Evolutionary conservation across 164 flowering plant species (phyloP).

Genomic region (Tetrastigma voinierianum): DNA sequence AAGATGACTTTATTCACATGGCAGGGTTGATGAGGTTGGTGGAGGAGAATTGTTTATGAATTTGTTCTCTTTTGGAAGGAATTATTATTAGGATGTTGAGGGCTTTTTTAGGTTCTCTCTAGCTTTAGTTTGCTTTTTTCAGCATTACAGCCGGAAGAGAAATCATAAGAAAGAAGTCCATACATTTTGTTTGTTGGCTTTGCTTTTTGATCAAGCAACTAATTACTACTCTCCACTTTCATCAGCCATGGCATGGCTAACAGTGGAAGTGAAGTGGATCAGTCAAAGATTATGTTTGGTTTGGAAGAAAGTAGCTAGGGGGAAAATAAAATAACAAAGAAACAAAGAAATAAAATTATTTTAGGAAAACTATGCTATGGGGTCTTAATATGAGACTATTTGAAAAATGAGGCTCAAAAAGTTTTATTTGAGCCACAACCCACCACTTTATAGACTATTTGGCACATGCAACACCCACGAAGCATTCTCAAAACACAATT

Average conservation of each 20-base stretch:
- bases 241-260: not conserved
- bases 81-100: not conserved
- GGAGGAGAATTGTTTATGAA: constrained; percentile 11
- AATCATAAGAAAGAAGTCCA: not conserved
- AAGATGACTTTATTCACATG: constrained; percentile 26
- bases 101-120: constrained; percentile 3
- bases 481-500: too few species aligned
- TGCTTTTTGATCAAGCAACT: constrained; percentile 7
- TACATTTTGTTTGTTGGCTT: not conserved
- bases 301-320: too few species aligned
- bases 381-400: too few species aligned
- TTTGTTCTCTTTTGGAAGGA: constrained; percentile 7
- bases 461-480: too few species aligned
- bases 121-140: constrained; percentile 15
- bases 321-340: too few species aligned
- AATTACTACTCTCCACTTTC: not conserved
- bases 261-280: too few species aligned
- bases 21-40: constrained; percentile 15
- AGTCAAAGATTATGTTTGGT: too few species aligned
- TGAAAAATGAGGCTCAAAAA: too few species aligned
- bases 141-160: not conserved
- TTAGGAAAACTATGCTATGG: too few species aligned
- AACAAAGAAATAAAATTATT: too few species aligned
- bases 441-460: too few species aligned
- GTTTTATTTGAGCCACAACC: too few species aligned